These are phyloP conservation scores for Penicillium cataractarum DNA, from an alignment of 495 filamentous ascomycete species.

Conservation along the genomic window DNA sequence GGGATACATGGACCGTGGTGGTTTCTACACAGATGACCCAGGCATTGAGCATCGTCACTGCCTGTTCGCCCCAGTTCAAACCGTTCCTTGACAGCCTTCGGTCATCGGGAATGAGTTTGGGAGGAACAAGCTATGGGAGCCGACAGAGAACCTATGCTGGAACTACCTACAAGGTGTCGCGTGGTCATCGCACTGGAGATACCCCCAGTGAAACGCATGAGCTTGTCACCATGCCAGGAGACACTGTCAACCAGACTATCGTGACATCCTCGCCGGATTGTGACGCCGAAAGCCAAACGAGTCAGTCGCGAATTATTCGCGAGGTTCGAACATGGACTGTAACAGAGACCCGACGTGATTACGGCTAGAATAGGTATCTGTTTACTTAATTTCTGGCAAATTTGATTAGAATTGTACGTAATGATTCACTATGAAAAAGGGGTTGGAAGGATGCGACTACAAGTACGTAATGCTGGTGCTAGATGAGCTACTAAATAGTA, in stretches of 20 bases:
- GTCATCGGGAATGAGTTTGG: slow-evolving; percentile 45
- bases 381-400: neutral
- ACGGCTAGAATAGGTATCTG: neutral
- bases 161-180: slow-evolving; percentile 13
- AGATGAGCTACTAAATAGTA: neutral
- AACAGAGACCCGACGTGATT: slow-evolving; percentile 17
- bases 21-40: slow-evolving; percentile 43
- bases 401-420: slow-evolving; percentile 2
- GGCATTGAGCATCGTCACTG: slow-evolving; percentile 43
- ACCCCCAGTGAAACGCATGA: slow-evolving; percentile 25
- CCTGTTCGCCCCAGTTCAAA: slow-evolving; percentile 51
- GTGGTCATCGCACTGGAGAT: slow-evolving; percentile 8
- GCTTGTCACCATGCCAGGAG: slow-evolving; percentile 17
- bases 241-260: slow-evolving; percentile 11
- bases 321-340: slow-evolving; percentile 30
- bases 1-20: slow-evolving; percentile 32
- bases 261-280: slow-evolving; percentile 27
- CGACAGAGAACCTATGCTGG: slow-evolving; percentile 20
- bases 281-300: slow-evolving; percentile 36
- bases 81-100: slow-evolving; percentile 50
- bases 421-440: neutral
- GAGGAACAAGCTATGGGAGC: slow-evolving; percentile 27
- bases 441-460: neutral
- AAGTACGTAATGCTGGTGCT: neutral
- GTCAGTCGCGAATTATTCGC: slow-evolving; percentile 37